Evolutionary conservation across 495 filamentous ascomycete genomes (phyloP), one percentile per base, ranked within the genome.

Genomic region (Immersiella caudata): DNA sequence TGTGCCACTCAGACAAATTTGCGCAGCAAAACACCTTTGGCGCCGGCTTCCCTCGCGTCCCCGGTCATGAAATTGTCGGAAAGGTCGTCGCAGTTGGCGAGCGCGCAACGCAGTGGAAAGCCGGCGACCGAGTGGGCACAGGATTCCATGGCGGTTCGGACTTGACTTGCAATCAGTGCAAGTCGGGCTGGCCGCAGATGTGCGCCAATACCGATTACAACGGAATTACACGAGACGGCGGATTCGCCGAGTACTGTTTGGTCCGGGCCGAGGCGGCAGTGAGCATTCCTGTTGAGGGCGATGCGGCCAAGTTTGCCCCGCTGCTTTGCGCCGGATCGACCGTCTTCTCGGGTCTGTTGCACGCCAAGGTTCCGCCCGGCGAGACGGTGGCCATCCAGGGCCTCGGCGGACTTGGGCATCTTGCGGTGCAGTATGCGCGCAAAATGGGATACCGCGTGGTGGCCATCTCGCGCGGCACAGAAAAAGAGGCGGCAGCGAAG

Each of bases 1-100:
- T 94, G 20, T 93, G 91, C 76, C 90, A 88, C 36, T 91, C 87
- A 22, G 92, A 94, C 72, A 85, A 90, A 14, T 90, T 92, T 79
- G 91, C 87, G 60, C 87, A 91, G 66, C 88, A 82, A 65, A 87
- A 90, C 61, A 89, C 87, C 59, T 90, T 90, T 87, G 91, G 92
- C 29, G 91, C 89, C 56, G 74, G 76, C 16, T 85, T 84, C 54
- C 84, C 84, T n/a, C 70, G 78, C 2, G 70, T 74, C 4, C 83
- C 83, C 0, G 83, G 83, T 12, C 84, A 86, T 69, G 84, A 86
- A 66, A 75, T 86, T 35, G 81, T 85, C 58, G 82, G 83, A 21
- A 65, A 72, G 6, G 80, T 86, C 1, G 84, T 71, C 21, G 82
- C 82, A 7, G 79, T 83, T 22, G 72, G 91, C 89, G 18, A 89